phyloP scores from a whole-genome alignment of 805 yeast genomes.

The Blastobotrys peoriensis region DNA sequence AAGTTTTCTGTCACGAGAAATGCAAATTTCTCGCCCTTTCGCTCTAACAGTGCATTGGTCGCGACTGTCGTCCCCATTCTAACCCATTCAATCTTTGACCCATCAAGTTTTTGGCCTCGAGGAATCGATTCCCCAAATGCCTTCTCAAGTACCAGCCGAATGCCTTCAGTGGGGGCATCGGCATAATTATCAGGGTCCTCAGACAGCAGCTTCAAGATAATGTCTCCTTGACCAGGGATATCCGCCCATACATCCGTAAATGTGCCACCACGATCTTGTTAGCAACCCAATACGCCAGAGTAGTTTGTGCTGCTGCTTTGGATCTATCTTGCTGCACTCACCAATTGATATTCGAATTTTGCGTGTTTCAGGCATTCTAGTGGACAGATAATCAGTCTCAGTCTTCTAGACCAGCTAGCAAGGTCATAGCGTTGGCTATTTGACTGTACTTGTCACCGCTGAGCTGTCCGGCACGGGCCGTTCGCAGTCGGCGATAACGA shows the following conservation, averaged over 20 bases:
- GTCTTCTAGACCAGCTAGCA: too few relatives aligned
- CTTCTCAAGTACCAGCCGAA: slow-evolving; percentile 65
- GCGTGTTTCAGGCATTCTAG: slow-evolving; percentile 1
- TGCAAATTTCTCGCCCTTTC: slow-evolving; percentile 88
- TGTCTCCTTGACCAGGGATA: slow-evolving; percentile 47
- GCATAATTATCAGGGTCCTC: slow-evolving; percentile 83
- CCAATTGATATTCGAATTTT: slow-evolving; percentile 21
- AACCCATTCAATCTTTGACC: slow-evolving; percentile 50
- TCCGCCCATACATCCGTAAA: slow-evolving; percentile 73
- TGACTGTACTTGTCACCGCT: too few relatives aligned
- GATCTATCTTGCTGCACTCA: slow-evolving; percentile 1
- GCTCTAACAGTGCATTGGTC: slow-evolving; percentile 86
- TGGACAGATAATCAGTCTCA: background rate
- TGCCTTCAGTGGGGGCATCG: slow-evolving; percentile 93
- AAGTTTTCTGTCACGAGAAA: slow-evolving; percentile 84
- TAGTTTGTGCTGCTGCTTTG: background rate
- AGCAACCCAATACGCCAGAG: too few relatives aligned
- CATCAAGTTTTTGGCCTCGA: slow-evolving; percentile 51
- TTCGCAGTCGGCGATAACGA: too few relatives aligned
- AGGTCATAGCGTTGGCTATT: too few relatives aligned
- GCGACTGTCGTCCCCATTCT: slow-evolving; percentile 96
- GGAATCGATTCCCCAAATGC: slow-evolving; percentile 52
- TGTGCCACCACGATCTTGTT: slow-evolving; percentile 69
- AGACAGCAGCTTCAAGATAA: slow-evolving; percentile 71
- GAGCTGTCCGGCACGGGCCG: too few relatives aligned